phyloP scores from a whole-genome alignment of 768 basidiomycete genomes.

The Boletus reticulatus region DNA sequence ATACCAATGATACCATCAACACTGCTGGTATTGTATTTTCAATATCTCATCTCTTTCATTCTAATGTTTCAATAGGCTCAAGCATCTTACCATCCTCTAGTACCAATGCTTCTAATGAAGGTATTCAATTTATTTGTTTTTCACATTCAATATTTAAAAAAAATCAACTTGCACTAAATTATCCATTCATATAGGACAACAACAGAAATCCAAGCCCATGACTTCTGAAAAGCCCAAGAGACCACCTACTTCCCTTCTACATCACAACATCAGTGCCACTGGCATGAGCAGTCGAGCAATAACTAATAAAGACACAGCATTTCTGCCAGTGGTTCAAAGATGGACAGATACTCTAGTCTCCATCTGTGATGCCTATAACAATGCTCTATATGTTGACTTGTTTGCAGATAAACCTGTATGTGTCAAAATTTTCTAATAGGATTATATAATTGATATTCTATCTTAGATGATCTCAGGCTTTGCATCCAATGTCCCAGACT shows the following conservation, averaged over 20 bases:
- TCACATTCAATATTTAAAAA: neutral
- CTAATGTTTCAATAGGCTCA: too few relatives aligned
- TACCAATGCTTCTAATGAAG: neutral
- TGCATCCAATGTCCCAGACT: neutral
- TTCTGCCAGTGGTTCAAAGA: conserved; percentile 2
- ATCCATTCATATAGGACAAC: neutral
- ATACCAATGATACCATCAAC: neutral
- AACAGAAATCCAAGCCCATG: neutral
- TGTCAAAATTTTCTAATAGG: neutral
- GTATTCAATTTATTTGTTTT: neutral
- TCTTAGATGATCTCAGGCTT: conserved; percentile 6
- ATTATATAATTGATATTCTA: neutral
- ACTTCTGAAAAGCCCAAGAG: neutral
- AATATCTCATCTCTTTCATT: too few relatives aligned
- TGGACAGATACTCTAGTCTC: conserved; percentile 15
- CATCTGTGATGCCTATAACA: neutral
- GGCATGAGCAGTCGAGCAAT: neutral
- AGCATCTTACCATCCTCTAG: too few relatives aligned
- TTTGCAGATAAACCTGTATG: conserved; percentile 24
- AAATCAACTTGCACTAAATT: neutral
- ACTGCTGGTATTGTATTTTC: neutral
- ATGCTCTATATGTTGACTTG: neutral
- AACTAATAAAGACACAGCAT: neutral
- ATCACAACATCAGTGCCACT: neutral
- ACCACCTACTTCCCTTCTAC: neutral